A percentile compares a stretch with the other conserved stretches of the same genome.
Conservation (phyloP, 208 protist species). For the Trypanosoma lewisi region DNA sequence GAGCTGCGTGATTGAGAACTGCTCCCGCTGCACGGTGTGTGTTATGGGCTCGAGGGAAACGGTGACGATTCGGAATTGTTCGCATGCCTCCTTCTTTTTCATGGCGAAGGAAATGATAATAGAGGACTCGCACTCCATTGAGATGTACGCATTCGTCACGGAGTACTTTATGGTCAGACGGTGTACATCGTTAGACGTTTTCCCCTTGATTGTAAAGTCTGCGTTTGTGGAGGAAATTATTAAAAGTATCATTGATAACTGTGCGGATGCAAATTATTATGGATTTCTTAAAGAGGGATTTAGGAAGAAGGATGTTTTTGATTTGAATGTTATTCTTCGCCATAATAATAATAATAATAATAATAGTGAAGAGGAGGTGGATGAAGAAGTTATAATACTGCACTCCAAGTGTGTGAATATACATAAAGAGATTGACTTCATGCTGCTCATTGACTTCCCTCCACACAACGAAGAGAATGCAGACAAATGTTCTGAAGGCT, state of each 20-base stretch:
- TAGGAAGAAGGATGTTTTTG: constrained; percentile 30
- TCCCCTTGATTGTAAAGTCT: constrained; percentile 53
- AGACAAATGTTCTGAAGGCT: no score
- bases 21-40: constrained; percentile 69
- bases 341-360: constrained; percentile 5
- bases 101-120: constrained; percentile 52
- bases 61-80: constrained; percentile 50
- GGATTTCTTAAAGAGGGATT: constrained; percentile 24
- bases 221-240: constrained; percentile 62
- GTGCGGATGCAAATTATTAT: constrained; percentile 20
- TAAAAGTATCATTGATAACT: constrained; percentile 32
- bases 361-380: constrained; percentile 7
- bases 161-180: constrained; percentile 37
- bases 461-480: no score
- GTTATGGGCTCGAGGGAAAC: constrained; percentile 51
- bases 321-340: constrained; percentile 58
- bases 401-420: constrained; percentile 19
- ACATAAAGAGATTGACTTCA: neutral
- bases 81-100: constrained; percentile 44
- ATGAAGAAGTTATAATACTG: no score
- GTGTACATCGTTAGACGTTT: constrained; percentile 11
- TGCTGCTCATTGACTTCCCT: no score
- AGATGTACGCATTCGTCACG: constrained; percentile 48
- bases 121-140: constrained; percentile 37
- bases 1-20: constrained; percentile 61